Evolutionary conservation across 352 stramenopile species (phyloP).

Genomic region (Elongisporangium prolatum): DNA sequence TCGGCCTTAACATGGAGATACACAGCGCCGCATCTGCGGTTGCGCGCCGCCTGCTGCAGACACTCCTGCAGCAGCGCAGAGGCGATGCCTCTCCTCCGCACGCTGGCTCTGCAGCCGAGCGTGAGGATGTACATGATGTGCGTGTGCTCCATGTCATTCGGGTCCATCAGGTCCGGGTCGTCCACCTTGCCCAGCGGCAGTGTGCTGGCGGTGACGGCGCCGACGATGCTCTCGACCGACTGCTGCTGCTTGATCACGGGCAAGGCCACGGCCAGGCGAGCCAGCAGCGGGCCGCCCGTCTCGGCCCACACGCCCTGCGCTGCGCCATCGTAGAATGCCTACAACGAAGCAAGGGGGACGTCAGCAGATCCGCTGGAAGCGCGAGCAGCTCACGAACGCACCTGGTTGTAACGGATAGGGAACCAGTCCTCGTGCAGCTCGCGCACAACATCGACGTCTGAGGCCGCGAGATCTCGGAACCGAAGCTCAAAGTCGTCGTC

Average conservation of each 20-base stretch:
- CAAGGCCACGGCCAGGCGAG: conserved; percentile 63
- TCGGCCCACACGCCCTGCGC: conserved; percentile 84
- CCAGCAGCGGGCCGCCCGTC: conserved; percentile 86
- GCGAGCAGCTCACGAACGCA: conserved; percentile 3
- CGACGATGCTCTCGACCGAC: conserved; percentile 57
- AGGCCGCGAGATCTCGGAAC: conserved; percentile 64
- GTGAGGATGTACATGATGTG: conserved; percentile 97
- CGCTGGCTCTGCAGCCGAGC: conserved; percentile 81
- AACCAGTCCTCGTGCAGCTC: conserved; percentile 96
- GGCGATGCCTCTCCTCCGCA: conserved; percentile 88
- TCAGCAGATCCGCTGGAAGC: background rate
- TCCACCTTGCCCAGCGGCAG: conserved; percentile 70
- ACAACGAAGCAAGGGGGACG: background rate
- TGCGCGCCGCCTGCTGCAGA: conserved; percentile 73
- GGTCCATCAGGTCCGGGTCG: conserved; percentile 51
- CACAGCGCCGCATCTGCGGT: conserved; percentile 84
- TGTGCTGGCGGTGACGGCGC: conserved; percentile 88
- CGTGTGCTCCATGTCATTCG: conserved; percentile 53
- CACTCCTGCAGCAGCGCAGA: conserved; percentile 88
- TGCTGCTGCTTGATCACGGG: conserved; percentile 1
- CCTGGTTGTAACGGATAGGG: conserved; percentile 94
- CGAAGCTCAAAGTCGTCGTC: conserved; percentile 13
- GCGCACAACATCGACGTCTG: conserved; percentile 89
- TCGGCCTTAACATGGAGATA: conserved; percentile 98
- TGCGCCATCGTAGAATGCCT: conserved; percentile 93